Percentiles rank a stretch among this genome's conserved stretches.
Conservation (phyloP, 192 early-diverging fungal species). For the Backusella parvicylindrica region DNA sequence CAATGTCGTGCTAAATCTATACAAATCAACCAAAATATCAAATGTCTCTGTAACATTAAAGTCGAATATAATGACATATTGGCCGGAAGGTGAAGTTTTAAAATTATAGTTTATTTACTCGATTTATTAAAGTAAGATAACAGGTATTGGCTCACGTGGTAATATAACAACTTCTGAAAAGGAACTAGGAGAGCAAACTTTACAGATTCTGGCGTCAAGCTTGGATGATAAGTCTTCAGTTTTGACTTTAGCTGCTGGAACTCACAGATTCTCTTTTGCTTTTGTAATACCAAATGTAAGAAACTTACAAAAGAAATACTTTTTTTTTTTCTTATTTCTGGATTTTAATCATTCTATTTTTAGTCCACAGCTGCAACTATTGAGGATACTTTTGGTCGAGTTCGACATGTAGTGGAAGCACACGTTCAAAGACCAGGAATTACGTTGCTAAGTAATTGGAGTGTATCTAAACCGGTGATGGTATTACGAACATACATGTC, state of each 20-base stretch:
- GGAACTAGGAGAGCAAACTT: conserved; percentile 16
- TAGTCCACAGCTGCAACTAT: conserved; percentile 23
- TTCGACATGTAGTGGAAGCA: conserved; percentile 20
- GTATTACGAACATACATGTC: conserved; percentile 23
- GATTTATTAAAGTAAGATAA: background rate
- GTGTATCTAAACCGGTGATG: conserved; percentile 11
- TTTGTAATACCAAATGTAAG: conserved; percentile 28
- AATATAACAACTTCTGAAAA: conserved; percentile 26
- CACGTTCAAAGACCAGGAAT: conserved; percentile 13
- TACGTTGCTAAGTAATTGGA: conserved; percentile 12
- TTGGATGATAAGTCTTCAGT: background rate
- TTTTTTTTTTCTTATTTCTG: conserved; percentile 2
- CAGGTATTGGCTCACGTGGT: conserved; percentile 32
- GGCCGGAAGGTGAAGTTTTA: conserved; percentile 24
- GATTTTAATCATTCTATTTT: background rate
- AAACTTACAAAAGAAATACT: background rate
- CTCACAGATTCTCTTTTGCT: conserved; percentile 22
- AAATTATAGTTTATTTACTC: background rate
- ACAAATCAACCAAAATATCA: conserved; percentile 12
- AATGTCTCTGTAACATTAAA: conserved; percentile 18
- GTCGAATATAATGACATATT: conserved; percentile 10
- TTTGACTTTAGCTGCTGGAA: conserved; percentile 2
- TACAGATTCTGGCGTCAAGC: conserved; percentile 1
- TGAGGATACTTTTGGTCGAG: conserved; percentile 24
- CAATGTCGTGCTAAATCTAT: conserved; percentile 19